Evolutionary conservation across 2,329 filamentous ascomycete genomes (phyloP).

Genomic region (Aspergillus piperis): DNA sequence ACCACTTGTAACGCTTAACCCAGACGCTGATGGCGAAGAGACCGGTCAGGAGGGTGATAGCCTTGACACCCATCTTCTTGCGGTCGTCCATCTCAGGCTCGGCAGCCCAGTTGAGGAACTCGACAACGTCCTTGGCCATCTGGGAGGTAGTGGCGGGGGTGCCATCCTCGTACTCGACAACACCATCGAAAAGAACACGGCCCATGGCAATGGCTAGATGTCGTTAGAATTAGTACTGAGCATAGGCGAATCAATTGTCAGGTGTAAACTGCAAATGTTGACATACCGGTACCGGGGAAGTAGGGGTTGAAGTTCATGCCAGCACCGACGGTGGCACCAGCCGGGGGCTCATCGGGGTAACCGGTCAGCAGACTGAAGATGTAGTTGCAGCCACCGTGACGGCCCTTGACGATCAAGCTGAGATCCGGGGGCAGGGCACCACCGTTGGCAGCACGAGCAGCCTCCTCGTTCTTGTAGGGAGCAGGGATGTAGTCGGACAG

Average conservation of each 20-base stretch:
- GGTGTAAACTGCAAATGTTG: background rate
- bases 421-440: slow-evolving; percentile 97
- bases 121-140: slow-evolving; percentile 99
- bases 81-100: slow-evolving; percentile 99
- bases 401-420: slow-evolving; percentile 94
- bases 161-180: slow-evolving; percentile 97
- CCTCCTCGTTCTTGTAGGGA: slow-evolving; percentile 99
- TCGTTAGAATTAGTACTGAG: background rate
- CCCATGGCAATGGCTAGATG: slow-evolving; percentile 81
- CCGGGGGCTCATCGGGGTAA: slow-evolving; percentile 94
- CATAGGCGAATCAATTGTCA: background rate
- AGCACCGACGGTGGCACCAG: slow-evolving; percentile 78
- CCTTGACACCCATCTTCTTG: slow-evolving; percentile 99
- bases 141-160: slow-evolving; percentile 94
- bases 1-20: slow-evolving; percentile 99
- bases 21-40: slow-evolving; percentile 88
- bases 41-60: slow-evolving; percentile 74
- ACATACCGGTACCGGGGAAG: slow-evolving; percentile 88
- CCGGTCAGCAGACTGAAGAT: slow-evolving; percentile 96
- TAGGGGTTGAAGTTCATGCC: slow-evolving; percentile 99
- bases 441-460: slow-evolving; percentile 95
- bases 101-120: slow-evolving; percentile 99
- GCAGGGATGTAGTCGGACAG: slow-evolving; percentile 93
- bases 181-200: slow-evolving; percentile 93
- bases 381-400: slow-evolving; percentile 97